phyloP scores from a whole-genome alignment of 805 yeast species.

The Teunomyces barrocoloradensis region DNA sequence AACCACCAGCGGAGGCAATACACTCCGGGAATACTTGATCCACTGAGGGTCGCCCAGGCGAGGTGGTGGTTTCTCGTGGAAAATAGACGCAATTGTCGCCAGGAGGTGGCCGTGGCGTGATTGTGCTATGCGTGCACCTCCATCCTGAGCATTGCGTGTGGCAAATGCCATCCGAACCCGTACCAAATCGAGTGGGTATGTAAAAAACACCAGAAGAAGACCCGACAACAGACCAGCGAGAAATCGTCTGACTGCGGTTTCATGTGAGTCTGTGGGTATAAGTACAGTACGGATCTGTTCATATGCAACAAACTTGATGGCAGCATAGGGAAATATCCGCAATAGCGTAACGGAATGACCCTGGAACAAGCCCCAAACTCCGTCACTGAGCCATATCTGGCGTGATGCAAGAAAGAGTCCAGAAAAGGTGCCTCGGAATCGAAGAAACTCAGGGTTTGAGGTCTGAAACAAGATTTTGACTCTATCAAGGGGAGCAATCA shows the following conservation, averaged over 20 bases:
- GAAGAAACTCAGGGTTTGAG: constrained; percentile 80
- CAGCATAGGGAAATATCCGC: constrained; percentile 95
- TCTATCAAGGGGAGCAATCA: constrained; percentile 93
- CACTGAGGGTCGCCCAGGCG: constrained; percentile 33
- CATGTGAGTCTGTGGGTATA: constrained; percentile 72
- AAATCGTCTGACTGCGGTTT: constrained; percentile 77
- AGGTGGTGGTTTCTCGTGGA: constrained; percentile 36
- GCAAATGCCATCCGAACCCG: constrained; percentile 92
- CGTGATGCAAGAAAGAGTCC: constrained; percentile 76
- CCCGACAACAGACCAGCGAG: constrained; percentile 92
- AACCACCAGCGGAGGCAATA: constrained; percentile 29
- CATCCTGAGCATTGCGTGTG: constrained; percentile 40
- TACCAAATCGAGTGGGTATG: constrained; percentile 89
- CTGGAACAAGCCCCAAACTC: constrained; percentile 78
- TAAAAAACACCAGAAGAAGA: constrained; percentile 76
- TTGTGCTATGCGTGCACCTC: neutral
- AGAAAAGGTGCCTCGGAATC: constrained; percentile 72
- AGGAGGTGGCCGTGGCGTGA: constrained; percentile 23
- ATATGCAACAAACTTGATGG: constrained; percentile 92
- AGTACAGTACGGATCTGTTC: constrained; percentile 82
- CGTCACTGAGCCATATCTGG: constrained; percentile 66
- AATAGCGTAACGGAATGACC: constrained; percentile 94
- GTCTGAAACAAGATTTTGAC: constrained; percentile 95
- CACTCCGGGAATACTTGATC: constrained; percentile 33
- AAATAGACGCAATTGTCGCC: constrained; percentile 32